Evolutionary conservation across 495 filamentous ascomycete genomes (phyloP), one percentile per base, ranked within the genome.

Genomic region (Durotheca rogersii): DNA sequence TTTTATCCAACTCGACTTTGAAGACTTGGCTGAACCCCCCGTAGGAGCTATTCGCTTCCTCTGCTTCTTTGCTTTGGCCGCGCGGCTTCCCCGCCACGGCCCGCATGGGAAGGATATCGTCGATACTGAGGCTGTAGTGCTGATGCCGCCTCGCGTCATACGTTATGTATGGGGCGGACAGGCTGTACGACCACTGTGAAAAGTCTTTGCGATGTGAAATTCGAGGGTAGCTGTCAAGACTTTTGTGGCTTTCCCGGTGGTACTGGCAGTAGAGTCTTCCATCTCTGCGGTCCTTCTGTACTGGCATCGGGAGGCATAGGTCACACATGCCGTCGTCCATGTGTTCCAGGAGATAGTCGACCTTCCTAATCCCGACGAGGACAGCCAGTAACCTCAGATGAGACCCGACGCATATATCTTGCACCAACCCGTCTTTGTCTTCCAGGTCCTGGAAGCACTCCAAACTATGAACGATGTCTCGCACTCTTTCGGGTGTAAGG

Each of bases 311-410:
- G 17, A 59, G 50, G 14, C 56, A 59, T 18, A 6, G 4, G 12
- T 59, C 56, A 16, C 31, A n/a, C 21, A 58, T 35, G 7, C 49
- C 55, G 21, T 58, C 55, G n/a, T n/a, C n/a, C 15, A 58, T 40
- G 14, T 32, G 30, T 18, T 31, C 18, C 16, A 21, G 25, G 11
- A 58, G 33, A 2, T 58, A 43, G 2, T 12, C 3, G 0, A 23
- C 2, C 25, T 45, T 45, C 5, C 14, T 9, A 1, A 49, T 53
- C 0, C 38, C 49, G 7, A 58, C 41, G 9, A 58, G 40, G 3
- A 53, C 27, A 2, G 49, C 55, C 5, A 58, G 11, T 7, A 58
- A 9, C 11, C 47, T 48, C 7, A 49, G 15, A 12, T 35, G 7
- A 3, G 51, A 47, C 7, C 38, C 43, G 27, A 29, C 42, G 15